Percentiles rank a stretch among this genome's conserved stretches.
Evolutionary conservation across 495 filamentous ascomycete genomes (phyloP).

Genomic region (Penicillium salamii): DNA sequence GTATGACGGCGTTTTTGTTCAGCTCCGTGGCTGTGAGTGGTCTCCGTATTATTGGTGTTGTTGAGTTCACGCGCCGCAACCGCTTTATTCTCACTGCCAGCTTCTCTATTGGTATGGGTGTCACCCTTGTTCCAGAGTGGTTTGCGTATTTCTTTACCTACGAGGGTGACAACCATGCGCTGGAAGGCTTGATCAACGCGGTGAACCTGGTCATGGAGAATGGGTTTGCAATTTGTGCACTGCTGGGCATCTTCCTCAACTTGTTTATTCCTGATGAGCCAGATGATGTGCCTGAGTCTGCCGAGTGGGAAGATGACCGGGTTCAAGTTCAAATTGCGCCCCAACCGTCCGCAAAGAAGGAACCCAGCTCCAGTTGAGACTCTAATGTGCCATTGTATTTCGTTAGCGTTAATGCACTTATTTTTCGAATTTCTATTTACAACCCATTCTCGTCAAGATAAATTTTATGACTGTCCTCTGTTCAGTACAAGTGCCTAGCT

Average conservation of each 20-base stretch:
- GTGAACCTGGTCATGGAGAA: conserved; percentile 80
- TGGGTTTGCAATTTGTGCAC: conserved; percentile 60
- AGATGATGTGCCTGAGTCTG: conserved; percentile 50
- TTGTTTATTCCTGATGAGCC: conserved; percentile 69
- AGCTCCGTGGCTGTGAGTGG: conserved; percentile 80
- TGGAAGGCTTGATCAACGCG: conserved; percentile 79
- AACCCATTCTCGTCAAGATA: no score
- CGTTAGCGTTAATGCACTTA: no score
- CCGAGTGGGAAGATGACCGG: conserved; percentile 13
- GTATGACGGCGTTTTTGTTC: conserved; percentile 94
- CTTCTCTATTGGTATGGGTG: conserved; percentile 73
- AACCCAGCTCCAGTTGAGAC: neutral
- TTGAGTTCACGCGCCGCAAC: conserved; percentile 80
- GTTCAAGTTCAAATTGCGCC: neutral
- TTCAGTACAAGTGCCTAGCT: no score
- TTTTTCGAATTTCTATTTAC: no score
- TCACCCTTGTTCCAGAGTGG: conserved; percentile 77
- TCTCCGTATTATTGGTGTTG: conserved; percentile 75
- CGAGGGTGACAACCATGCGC: conserved; percentile 62
- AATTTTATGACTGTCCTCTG: no score
- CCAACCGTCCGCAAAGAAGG: conserved; percentile 1
- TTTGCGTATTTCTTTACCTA: conserved; percentile 77
- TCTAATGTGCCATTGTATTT: no score
- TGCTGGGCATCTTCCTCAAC: conserved; percentile 71
- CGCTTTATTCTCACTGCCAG: conserved; percentile 83